Evolutionary conservation across 2,329 filamentous ascomycete genomes (phyloP).

Genomic region (Fusarium sp.): DNA sequence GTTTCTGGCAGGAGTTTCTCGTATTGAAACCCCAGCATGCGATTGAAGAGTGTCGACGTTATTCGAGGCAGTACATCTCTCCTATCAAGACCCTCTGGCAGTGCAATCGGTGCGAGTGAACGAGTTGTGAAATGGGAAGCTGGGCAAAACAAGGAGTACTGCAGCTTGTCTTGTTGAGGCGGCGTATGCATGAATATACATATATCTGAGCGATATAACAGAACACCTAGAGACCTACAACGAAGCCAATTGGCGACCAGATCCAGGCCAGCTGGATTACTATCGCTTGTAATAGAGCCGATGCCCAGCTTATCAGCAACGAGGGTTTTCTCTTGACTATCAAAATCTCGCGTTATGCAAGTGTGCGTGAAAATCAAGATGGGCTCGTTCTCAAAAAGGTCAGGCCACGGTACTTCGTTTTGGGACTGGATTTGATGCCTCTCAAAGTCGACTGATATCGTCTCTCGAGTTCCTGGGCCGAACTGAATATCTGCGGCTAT

Average conservation of each 20-base stretch:
- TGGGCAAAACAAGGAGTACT: conserved; percentile 56
- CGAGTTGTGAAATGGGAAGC: conserved; percentile 27
- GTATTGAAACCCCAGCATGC: conserved; percentile 53
- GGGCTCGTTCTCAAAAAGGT: conserved; percentile 44
- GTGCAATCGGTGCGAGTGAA: conserved; percentile 47
- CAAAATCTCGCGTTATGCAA: conserved; percentile 54
- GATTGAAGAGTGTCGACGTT: conserved; percentile 44
- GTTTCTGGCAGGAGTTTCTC: conserved; percentile 47
- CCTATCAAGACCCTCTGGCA: conserved; percentile 11
- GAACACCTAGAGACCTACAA: conserved; percentile 54
- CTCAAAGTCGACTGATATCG: conserved; percentile 34
- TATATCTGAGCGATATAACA: conserved; percentile 50
- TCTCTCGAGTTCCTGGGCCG: conserved; percentile 19
- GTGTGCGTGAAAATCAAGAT: conserved; percentile 53
- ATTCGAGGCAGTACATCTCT: conserved; percentile 34
- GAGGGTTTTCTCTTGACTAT: conserved; percentile 17
- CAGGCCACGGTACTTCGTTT: conserved; percentile 45
- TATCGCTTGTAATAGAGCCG: conserved; percentile 39
- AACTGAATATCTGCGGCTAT: conserved; percentile 39
- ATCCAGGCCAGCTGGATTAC: conserved; percentile 40
- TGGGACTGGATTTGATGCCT: neutral
- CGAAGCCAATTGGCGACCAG: conserved; percentile 53
- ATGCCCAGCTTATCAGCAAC: conserved; percentile 34
- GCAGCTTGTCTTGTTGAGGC: conserved; percentile 39
- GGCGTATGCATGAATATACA: conserved; percentile 58